A percentile compares a stretch with the other conserved stretches of the same genome.
Evolutionary conservation across 768 basidiomycete genomes (phyloP).

Genomic region (Chiua virens): DNA sequence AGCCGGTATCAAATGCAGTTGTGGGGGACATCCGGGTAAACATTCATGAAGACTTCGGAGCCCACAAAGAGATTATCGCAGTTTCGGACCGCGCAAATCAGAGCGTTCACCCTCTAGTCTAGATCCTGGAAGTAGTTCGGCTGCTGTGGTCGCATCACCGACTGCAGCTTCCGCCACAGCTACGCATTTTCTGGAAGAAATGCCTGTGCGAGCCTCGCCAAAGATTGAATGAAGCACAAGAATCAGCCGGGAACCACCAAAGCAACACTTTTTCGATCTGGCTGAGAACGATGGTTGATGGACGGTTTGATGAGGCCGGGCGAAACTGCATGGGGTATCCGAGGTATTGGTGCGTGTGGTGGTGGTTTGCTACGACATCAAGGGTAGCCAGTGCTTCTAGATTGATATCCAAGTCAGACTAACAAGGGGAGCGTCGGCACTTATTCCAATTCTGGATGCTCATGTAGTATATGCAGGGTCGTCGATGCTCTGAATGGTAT

Average conservation of each 20-base stretch:
- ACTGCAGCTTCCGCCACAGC: background rate
- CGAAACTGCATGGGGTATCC: no score
- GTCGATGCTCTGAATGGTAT: slow-evolving; percentile 41
- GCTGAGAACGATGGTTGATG: no score
- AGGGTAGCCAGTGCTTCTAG: no score
- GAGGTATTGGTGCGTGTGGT: no score
- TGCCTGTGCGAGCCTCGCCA: slow-evolving; percentile 2
- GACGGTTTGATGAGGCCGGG: background rate
- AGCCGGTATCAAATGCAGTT: no score
- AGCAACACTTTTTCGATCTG: no score
- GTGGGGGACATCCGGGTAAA: no score
- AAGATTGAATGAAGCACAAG: background rate
- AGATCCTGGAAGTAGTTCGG: background rate
- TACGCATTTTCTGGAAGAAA: slow-evolving; percentile 3
- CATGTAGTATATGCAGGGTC: slow-evolving; percentile 32
- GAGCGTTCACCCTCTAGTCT: slow-evolving; percentile 11
- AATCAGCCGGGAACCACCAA: background rate
- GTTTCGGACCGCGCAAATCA: slow-evolving; percentile 11
- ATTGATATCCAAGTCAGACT: no score
- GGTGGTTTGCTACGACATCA: no score
- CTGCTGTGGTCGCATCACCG: background rate
- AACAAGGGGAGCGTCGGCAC: no score
- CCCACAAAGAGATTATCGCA: slow-evolving; percentile 20
- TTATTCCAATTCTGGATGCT: background rate
- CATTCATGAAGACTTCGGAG: no score